Evolutionary conservation across 2,329 filamentous ascomycete species (phyloP).

Genomic region (Paecilomyces sp.): DNA sequence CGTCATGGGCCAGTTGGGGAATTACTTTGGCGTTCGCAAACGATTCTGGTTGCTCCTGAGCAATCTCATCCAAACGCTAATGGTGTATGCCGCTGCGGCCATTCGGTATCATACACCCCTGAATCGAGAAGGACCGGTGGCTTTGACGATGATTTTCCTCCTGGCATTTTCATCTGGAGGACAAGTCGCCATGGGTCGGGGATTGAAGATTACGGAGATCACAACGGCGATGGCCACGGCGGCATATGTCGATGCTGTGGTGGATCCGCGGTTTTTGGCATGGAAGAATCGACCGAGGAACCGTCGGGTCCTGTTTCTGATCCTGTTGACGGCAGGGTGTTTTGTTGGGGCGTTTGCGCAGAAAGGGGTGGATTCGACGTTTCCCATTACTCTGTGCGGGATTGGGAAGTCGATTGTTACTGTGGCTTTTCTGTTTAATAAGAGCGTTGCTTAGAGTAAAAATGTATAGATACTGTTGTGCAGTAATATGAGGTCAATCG

Average conservation of each 20-base stretch:
- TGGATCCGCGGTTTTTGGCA: constrained; percentile 46
- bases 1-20: constrained; percentile 51
- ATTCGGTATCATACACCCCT: constrained; percentile 36
- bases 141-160: constrained; percentile 43
- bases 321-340: constrained; percentile 41
- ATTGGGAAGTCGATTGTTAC: not conserved
- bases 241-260: constrained; percentile 54
- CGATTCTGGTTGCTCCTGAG: constrained; percentile 49
- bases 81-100: constrained; percentile 48
- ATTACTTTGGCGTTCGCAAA: constrained; percentile 44
- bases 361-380: not conserved
- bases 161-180: constrained; percentile 51
- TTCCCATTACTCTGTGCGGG: not conserved
- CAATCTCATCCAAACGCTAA: constrained; percentile 48
- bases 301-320: constrained; percentile 45
- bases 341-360: constrained; percentile 40
- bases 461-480: not conserved
- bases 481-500: too few relatives aligned
- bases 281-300: constrained; percentile 42
- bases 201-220: constrained; percentile 53
- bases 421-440: not conserved
- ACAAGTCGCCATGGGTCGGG: constrained; percentile 53
- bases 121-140: constrained; percentile 32
- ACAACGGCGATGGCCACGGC: constrained; percentile 60
- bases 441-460: not conserved